Evolutionary conservation across 2,329 filamentous ascomycete species (phyloP), one percentile per base, ranked within the genome.

Genomic region (Phaeosphaeria sp.): DNA sequence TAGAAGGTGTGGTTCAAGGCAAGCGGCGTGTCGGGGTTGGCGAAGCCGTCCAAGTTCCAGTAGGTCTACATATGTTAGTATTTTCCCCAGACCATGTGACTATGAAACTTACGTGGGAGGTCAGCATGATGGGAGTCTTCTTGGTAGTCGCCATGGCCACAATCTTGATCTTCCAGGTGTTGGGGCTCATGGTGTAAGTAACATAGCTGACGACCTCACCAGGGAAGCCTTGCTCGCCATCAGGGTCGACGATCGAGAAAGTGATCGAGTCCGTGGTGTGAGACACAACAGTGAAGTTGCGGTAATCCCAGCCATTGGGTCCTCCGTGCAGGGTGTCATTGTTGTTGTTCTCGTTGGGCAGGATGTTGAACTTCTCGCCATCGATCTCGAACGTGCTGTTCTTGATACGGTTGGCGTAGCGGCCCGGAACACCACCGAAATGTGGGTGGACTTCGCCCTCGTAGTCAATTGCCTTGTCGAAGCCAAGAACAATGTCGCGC

Each of bases 51-150:
- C 45, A 94, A 81, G 74, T 93, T 93, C 91, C 91, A 94, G 82
- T 94, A 94, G 7, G 86, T 86, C 81, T 91, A 43, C 63, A 39
- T 64, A 56, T 27, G 17, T 53, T 21, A 55, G 36, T 2, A 43
- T 42, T 20, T 42, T 9, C 1, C 49, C 8, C 22, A 13, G 24
- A 18, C 30, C 4, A 2, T 33, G n/a, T 27, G 42, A 6, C 27
- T 2, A 6, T 49, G 47, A 40, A 51, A 61, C 74, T 81, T 84
- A 85, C 86, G 75, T 89, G 87, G 44, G 87, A 86, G 72, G 85
- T 91, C 56, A 94, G 83, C 91, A 94, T 93, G 75, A 94, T 92
- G 49, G 91, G 91, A 6, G 91, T 93, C 79, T 88, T 89, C 79
- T 91, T 87, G 27, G 89, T 91, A 8, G 88, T 87, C 2, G 90